Percentiles rank a stretch among this genome's conserved stretches.
phyloP scores from a whole-genome alignment of 495 filamentous ascomycete genomes.

The Xanthoparmelia taractica region DNA sequence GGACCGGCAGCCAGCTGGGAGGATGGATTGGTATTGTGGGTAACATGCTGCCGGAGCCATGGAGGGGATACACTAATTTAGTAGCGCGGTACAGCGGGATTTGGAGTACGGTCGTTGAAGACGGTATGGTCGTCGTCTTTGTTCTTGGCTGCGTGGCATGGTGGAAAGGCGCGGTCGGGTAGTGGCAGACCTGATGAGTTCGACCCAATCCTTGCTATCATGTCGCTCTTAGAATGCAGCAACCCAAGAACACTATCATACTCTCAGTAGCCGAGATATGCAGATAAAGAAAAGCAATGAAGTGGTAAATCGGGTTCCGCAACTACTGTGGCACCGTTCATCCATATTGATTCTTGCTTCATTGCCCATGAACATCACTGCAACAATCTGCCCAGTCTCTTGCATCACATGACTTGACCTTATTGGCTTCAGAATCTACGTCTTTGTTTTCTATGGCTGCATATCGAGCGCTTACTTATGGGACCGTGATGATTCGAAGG shows the following conservation, averaged over 20 bases:
- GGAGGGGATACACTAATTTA: conserved; percentile 49
- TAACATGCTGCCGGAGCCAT: conserved; percentile 51
- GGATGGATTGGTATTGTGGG: conserved; percentile 54
- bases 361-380: background rate
- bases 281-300: too few relatives aligned
- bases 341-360: too few relatives aligned
- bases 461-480: background rate
- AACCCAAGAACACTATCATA: background rate
- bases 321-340: too few relatives aligned
- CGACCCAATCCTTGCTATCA: background rate
- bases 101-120: conserved; percentile 50
- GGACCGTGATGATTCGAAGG: background rate
- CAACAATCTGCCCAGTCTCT: background rate
- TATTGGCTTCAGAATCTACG: background rate
- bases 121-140: conserved; percentile 67
- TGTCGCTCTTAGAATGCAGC: background rate
- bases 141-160: conserved; percentile 61
- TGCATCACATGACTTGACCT: background rate
- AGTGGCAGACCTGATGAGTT: background rate
- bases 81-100: conserved; percentile 63
- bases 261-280: background rate
- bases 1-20: conserved; percentile 21
- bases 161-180: conserved; percentile 22
- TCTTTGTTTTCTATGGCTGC: background rate
- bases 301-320: too few relatives aligned